Evolutionary conservation across 768 basidiomycete genomes (phyloP), one percentile per base, ranked within the genome.

Genomic region (Lentinus brumalis): DNA sequence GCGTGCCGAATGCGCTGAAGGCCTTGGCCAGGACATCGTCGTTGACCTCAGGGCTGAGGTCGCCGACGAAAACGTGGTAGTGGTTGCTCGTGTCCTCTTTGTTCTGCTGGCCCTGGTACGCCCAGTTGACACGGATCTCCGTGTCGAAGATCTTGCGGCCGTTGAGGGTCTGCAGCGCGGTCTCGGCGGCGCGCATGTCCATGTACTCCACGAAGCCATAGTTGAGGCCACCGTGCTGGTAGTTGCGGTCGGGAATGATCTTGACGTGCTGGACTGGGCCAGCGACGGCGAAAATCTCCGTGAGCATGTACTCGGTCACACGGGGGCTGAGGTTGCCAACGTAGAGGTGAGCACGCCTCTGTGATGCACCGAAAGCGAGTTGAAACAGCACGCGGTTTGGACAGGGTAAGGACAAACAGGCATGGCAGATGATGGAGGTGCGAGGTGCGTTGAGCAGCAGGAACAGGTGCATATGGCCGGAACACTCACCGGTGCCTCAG

Each of bases 131-230:
- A 67, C 94, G 88, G 69, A 99, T 96, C 79, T 99, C 97, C 41
- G 97, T 97, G 78, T 99, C 97, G 70, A 98, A 99, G 70, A 99
- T 98, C 82, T 98, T 97, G 73, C 97, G 92, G 49, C 97, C 97
- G 74, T 98, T 98, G 70, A 99, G 86, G 46, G 97, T 98, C 77
- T 95, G 91, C 39, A 99, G 82, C n/a, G 97, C 97, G 52, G 97
- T 98, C 78, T 99, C 97, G 40, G 97, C 97, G 40, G 95, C 93
- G 65, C 94, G 90, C 92, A 98, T 96, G 75, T 98, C 95, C 75
- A 93, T 89, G 79, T 98, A 99, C 78, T 99, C 97, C 76, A 98
- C 96, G 78, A 96, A 99, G 69, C 97, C 97, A 72, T 98, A 99
- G 81, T 98, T 98, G 76, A 97, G 89, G 62, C 97, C 97, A 58